Evolutionary conservation across 1,139 yeast genomes (phyloP).

Genomic region (Candida albicans): DNA sequence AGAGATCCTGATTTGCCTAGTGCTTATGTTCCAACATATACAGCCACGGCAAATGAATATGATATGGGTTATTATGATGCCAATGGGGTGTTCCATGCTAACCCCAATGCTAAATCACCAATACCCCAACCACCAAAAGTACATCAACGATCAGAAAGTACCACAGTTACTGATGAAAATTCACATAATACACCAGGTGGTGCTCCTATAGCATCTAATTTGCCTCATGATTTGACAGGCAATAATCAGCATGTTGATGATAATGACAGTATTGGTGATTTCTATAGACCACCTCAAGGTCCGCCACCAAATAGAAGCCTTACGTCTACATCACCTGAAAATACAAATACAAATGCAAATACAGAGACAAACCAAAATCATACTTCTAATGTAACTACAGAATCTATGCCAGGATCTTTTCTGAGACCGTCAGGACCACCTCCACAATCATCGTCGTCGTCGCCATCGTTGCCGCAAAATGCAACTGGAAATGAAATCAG

Average conservation of each 20-base stretch:
- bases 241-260: background rate
- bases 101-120: constrained; percentile 8
- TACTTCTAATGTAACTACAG: background rate
- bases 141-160: background rate
- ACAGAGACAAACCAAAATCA: background rate
- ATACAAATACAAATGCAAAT: background rate
- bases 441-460: background rate
- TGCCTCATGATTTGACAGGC: background rate
- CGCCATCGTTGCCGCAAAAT: too few species aligned
- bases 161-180: background rate
- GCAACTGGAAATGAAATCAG: too few species aligned
- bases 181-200: background rate
- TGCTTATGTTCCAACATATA: constrained; percentile 61
- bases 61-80: constrained; percentile 83
- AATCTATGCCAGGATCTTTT: background rate
- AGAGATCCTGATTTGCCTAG: constrained; percentile 37
- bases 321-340: background rate
- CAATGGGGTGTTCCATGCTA: constrained; percentile 55
- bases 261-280: background rate
- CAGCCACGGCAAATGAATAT: constrained; percentile 57
- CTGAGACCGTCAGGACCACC: background rate
- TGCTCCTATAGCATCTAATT: background rate
- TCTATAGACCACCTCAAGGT: background rate
- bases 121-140: background rate
- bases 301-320: background rate